A percentile compares a stretch with the other conserved stretches of the same genome.
phyloP scores from a whole-genome alignment of 129 eudicot species.

The Apium graveolens region DNA sequence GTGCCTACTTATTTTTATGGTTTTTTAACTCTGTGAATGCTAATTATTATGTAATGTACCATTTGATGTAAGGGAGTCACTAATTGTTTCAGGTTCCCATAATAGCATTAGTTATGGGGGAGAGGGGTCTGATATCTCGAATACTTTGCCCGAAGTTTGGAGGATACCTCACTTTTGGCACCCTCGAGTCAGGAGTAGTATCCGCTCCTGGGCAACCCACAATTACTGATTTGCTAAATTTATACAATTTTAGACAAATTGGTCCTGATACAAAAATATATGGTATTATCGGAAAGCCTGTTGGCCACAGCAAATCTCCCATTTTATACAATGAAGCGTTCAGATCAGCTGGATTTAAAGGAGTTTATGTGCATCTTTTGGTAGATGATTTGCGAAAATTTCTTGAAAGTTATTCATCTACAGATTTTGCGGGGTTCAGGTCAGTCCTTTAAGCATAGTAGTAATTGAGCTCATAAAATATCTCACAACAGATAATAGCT shows the following conservation, averaged over 20 bases:
- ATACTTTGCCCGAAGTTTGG: constrained; percentile 89
- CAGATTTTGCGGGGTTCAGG: constrained; percentile 93
- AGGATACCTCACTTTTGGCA: constrained; percentile 90
- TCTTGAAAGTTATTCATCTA: constrained; percentile 67
- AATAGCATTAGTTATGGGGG: constrained; percentile 98
- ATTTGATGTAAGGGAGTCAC: not conserved
- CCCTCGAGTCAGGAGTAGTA: constrained; percentile 61
- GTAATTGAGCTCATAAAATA: not conserved
- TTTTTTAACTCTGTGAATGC: not conserved
- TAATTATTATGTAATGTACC: not conserved
- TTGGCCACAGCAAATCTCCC: constrained; percentile 93
- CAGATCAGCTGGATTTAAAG: constrained; percentile 71
- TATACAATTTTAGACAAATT: constrained; percentile 75
- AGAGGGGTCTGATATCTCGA: constrained; percentile 80
- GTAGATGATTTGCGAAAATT: constrained; percentile 69
- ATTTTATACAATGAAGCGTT: constrained; percentile 66
- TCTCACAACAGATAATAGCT: not conserved
- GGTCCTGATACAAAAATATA: constrained; percentile 77
- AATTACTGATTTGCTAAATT: constrained; percentile 56
- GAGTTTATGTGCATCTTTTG: constrained; percentile 74
- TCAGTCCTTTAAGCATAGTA: constrained; percentile 15
- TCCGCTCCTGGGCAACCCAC: constrained; percentile 99
- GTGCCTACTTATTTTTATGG: not conserved
- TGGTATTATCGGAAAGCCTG: constrained; percentile 93
- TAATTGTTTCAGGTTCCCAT: constrained; percentile 65